Base-by-base conservation (phyloP, 2,329 filamentous ascomycete species). In the Paecilomyces sp. region DNA sequence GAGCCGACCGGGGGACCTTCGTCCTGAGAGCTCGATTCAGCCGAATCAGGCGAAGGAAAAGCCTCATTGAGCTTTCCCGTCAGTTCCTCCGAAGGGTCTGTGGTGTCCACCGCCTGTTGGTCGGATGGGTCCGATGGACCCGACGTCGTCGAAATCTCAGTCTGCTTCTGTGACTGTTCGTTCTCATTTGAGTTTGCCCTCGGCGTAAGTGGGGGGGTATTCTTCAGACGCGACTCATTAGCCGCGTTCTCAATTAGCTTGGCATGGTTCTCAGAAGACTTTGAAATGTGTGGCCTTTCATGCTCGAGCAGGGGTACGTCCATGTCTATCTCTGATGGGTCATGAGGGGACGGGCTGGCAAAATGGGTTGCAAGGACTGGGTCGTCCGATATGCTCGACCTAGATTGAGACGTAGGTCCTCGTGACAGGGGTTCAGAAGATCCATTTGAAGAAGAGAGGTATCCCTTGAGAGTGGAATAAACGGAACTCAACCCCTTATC, bases 131-230 rank as follows among this genome's bases (percentile, higher is more conserved):
- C 62, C 15, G 66, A 66, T 24, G 65, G 57, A 51, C 9, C 52
- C n/a, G 72, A 63, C 6, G 30, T 31, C 31, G 70, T 64, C 12
- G 64, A 61, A 50, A 62, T 58, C 60, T 59, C 62, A 55, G 66
- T 54, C 58, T 71, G 68, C 64, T 72, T 71, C 55, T 71, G 71
- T 55, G 68, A 62, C 65, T 72, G 67, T 28, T 68, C 65, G 54
- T 78, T 80, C 70, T 85, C 85, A 74, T 85, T 83, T 59, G 91
- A 96, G 70, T 93, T 85, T 61, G 92, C 90, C 78, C 93, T 88
- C 64, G 91, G 93, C 59, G 93, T 95, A 67, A 93, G 92, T 62
- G 92, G 88, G 67, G 91, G 90, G 68, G 91, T 94, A 81, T 91
- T 96, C 92, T 97, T 96, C 81, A 86, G 74, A 77, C 74, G 75